phyloP scores from a whole-genome alignment of 352 stramenopile genomes.

The Peronospora farinosa region DNA sequence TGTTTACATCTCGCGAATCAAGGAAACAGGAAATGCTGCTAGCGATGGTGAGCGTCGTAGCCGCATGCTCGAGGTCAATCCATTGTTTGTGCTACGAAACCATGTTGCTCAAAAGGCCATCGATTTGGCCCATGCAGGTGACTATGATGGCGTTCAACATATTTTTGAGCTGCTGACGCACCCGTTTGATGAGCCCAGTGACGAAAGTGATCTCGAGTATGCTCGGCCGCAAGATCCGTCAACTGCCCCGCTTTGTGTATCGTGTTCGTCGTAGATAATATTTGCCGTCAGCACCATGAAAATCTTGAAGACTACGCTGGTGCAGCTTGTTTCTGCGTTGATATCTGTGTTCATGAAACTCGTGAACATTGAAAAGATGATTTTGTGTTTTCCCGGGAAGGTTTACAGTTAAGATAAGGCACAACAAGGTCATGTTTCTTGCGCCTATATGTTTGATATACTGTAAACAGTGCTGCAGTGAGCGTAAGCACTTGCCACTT shows the following conservation, averaged over 20 bases:
- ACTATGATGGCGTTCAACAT: conserved; percentile 57
- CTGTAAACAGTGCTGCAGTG: too few species aligned
- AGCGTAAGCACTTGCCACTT: too few species aligned
- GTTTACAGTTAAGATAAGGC: too few species aligned
- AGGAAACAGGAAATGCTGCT: conserved; percentile 34
- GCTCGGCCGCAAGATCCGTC: conserved; percentile 46
- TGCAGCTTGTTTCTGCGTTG: background rate
- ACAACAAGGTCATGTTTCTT: too few species aligned
- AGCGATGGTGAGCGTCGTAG: conserved; percentile 31
- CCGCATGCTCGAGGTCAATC: conserved; percentile 66
- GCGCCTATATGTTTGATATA: too few species aligned
- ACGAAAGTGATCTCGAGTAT: conserved; percentile 39
- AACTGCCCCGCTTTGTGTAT: conserved; percentile 58
- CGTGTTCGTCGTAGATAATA: conserved; percentile 70
- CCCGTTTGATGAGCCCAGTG: conserved; percentile 52
- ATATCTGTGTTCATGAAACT: too few species aligned
- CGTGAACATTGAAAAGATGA: too few species aligned
- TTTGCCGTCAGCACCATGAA: background rate
- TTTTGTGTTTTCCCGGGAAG: too few species aligned
- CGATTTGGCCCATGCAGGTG: conserved; percentile 58
- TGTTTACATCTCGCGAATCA: conserved; percentile 41
- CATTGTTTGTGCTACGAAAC: conserved; percentile 83
- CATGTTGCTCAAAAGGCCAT: conserved; percentile 87
- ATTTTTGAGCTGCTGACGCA: conserved; percentile 67
- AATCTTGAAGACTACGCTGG: background rate